Evolutionary conservation across 164 flowering plant genomes (phyloP).

Genomic region (Piper longum): DNA sequence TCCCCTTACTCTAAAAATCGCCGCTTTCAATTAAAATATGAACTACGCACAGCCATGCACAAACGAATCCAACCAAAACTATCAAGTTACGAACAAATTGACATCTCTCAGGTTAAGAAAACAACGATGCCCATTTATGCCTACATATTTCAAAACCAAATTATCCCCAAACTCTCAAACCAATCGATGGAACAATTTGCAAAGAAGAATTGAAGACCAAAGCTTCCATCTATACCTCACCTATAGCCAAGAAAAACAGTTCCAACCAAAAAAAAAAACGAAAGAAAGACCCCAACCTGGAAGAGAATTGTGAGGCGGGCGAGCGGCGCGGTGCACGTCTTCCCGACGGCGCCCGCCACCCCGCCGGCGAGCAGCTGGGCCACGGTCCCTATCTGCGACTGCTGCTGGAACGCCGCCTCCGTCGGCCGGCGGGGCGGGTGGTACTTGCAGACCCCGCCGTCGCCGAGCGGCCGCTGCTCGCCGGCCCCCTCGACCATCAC

Average conservation of each 20-base stretch:
- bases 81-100: too few species aligned
- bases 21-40: too few species aligned
- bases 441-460: slow-evolving; percentile 26
- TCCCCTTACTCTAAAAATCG: too few species aligned
- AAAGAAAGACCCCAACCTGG: slow-evolving; percentile 37
- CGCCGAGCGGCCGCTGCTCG: slow-evolving; percentile 34
- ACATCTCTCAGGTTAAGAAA: too few species aligned
- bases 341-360: slow-evolving; percentile 95
- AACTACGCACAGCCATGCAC: too few species aligned
- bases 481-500: slow-evolving; percentile 31
- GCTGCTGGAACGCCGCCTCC: slow-evolving; percentile 15
- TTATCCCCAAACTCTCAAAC: too few species aligned
- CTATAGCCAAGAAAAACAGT: not conserved
- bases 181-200: too few species aligned
- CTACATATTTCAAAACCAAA: too few species aligned
- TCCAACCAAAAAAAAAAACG: not conserved
- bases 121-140: too few species aligned
- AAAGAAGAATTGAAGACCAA: too few species aligned
- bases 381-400: slow-evolving; percentile 45
- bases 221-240: too few species aligned
- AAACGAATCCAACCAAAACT: too few species aligned
- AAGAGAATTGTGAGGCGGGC: slow-evolving; percentile 93
- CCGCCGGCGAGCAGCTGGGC: slow-evolving; percentile 82
- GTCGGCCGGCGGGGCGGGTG: slow-evolving; percentile 14
- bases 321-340: slow-evolving; percentile 95